Conservation (phyloP, 2,329 filamentous ascomycete species). For the Cladosporium oxysporum region DNA sequence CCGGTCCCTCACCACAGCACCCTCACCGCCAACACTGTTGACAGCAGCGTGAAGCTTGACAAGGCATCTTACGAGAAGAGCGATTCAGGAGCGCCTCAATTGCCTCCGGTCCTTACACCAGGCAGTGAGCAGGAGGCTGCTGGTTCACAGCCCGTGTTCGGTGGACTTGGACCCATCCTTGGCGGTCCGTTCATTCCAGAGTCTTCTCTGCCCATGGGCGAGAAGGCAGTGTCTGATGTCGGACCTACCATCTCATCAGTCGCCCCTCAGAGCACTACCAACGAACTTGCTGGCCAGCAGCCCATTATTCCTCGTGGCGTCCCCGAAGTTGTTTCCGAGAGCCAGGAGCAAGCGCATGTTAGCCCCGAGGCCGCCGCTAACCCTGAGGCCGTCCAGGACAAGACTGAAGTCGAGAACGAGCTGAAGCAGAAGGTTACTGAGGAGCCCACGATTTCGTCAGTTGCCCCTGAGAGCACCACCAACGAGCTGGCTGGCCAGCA, state of each 20-base stretch:
- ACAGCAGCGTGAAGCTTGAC: constrained; percentile 66
- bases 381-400: constrained; percentile 52
- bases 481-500: constrained; percentile 48
- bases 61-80: constrained; percentile 84
- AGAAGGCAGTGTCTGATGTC: constrained; percentile 34
- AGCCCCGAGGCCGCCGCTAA: constrained; percentile 67
- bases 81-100: constrained; percentile 54
- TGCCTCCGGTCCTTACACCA: constrained; percentile 51
- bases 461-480: constrained; percentile 42
- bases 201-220: constrained; percentile 73
- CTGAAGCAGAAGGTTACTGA: constrained; percentile 63
- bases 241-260: constrained; percentile 47
- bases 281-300: constrained; percentile 47
- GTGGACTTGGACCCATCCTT: constrained; percentile 50
- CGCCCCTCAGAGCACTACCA: constrained; percentile 48
- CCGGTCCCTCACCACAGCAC: constrained; percentile 69
- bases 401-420: constrained; percentile 65
- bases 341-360: constrained; percentile 66
- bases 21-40: constrained; percentile 69
- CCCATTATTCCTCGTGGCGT: constrained; percentile 50
- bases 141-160: constrained; percentile 45
- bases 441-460: constrained; percentile 11
- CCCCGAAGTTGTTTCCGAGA: constrained; percentile 68
- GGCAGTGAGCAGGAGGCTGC: constrained; percentile 43
- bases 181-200: constrained; percentile 73